These are phyloP conservation scores for Astragalus membranaceus DNA, from an alignment of 306 rosid genomes.

Conservation along the genomic window DNA sequence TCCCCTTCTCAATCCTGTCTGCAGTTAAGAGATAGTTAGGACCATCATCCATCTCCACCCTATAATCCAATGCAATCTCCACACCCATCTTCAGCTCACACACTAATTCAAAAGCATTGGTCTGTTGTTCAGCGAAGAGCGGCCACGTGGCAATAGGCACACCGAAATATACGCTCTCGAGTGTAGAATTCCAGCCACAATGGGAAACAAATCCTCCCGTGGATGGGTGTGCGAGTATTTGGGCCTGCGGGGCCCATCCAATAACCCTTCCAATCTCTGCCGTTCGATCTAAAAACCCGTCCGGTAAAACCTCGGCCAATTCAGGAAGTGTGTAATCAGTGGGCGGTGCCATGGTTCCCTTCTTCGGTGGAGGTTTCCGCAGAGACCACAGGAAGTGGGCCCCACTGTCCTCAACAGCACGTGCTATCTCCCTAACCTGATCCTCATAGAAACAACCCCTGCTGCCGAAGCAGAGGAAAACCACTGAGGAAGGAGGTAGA, in stretches of 20 bases:
- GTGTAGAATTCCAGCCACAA: slow-evolving; percentile 54
- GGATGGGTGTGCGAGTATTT: slow-evolving; percentile 37
- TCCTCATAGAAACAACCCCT: slow-evolving; percentile 17
- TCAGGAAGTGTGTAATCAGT: not conserved
- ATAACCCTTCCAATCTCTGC: slow-evolving; percentile 27
- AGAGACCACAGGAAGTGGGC: slow-evolving; percentile 35
- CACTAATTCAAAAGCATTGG: slow-evolving; percentile 36
- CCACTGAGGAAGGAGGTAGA: slow-evolving; percentile 49
- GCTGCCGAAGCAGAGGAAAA: slow-evolving; percentile 47
- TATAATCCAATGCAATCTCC: slow-evolving; percentile 25
- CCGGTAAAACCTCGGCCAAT: slow-evolving; percentile 10
- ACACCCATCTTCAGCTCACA: slow-evolving; percentile 31
- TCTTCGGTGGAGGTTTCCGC: slow-evolving; percentile 27
- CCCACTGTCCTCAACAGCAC: slow-evolving; percentile 20
- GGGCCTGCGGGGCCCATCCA: slow-evolving; percentile 59
- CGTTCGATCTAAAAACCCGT: slow-evolving; percentile 52
- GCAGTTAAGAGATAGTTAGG: not conserved
- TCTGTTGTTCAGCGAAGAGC: slow-evolving; percentile 38
- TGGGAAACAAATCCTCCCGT: slow-evolving; percentile 45
- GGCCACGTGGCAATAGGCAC: slow-evolving; percentile 61
- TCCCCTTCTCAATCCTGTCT: slow-evolving; percentile 26
- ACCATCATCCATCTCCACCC: not conserved
- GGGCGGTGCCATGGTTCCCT: not conserved
- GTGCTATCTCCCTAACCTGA: slow-evolving; percentile 27
- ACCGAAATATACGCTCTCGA: slow-evolving; percentile 45